Evolutionary conservation across 2,329 filamentous ascomycete species (phyloP).

Genomic region (Cladosporium sp.): DNA sequence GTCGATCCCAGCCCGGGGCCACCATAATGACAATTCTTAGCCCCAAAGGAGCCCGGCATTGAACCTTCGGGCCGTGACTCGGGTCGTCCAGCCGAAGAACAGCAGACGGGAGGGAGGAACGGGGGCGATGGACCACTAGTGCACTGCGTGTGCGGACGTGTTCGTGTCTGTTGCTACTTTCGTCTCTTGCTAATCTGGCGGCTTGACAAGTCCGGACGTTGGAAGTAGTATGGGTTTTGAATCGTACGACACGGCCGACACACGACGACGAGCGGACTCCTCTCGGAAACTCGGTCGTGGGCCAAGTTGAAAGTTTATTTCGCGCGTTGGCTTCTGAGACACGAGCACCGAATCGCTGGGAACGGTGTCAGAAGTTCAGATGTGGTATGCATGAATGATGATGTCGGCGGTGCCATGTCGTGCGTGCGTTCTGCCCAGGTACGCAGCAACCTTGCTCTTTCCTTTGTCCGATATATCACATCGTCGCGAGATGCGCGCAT

Average conservation of each 20-base stretch:
- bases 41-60: neutral
- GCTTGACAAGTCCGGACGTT: neutral
- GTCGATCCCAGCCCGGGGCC: neutral
- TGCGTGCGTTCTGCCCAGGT: neutral
- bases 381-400: neutral
- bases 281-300: neutral
- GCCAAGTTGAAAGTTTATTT: neutral
- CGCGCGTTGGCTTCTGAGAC: neutral
- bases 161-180: neutral
- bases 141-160: neutral
- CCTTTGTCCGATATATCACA: too few species aligned
- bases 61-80: conserved; percentile 9
- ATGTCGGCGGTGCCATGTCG: neutral
- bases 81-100: neutral
- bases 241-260: neutral
- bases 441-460: too few species aligned
- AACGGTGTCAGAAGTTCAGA: neutral
- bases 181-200: neutral
- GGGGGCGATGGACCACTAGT: too few species aligned
- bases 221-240: neutral
- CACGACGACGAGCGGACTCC: neutral
- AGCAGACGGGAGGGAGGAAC: neutral
- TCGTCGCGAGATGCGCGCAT: neutral
- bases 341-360: neutral
- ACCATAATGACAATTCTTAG: neutral